Conservation (phyloP, 306 rosid species). For the Sphenostylis stenocarpa region DNA sequence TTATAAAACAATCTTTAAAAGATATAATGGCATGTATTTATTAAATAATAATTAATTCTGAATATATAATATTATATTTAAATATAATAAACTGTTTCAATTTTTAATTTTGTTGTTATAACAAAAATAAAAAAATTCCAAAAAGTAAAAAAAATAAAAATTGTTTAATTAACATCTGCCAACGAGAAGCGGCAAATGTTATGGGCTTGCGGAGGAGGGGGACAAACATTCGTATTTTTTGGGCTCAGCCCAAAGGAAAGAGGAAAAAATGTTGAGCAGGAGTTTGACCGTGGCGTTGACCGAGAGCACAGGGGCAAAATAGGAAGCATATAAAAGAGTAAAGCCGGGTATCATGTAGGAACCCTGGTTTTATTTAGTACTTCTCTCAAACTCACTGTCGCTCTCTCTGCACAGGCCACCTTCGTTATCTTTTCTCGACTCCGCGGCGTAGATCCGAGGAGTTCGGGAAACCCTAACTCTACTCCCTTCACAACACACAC, state of each 20-base stretch:
- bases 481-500: conserved; percentile 2
- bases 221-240: background rate
- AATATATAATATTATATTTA: no score
- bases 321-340: conserved; percentile 9
- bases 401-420: background rate
- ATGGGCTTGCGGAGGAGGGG: no score
- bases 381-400: background rate
- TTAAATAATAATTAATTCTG: no score
- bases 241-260: background rate
- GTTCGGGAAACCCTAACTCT: conserved; percentile 61
- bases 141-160: no score
- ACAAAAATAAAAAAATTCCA: no score
- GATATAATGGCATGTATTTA: no score
- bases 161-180: no score
- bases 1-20: no score
- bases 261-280: background rate
- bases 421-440: conserved; percentile 37
- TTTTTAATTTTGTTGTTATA: no score
- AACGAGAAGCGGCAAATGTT: no score
- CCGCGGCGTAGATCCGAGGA: conserved; percentile 86
- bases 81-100: no score
- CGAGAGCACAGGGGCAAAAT: conserved; percentile 24
- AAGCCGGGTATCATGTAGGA: background rate
- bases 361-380: conserved; percentile 21
- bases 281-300: conserved; percentile 29